These are phyloP conservation scores for Beauveria bassiana DNA, from an alignment of 2,329 filamentous ascomycete species.

Conservation along the genomic window DNA sequence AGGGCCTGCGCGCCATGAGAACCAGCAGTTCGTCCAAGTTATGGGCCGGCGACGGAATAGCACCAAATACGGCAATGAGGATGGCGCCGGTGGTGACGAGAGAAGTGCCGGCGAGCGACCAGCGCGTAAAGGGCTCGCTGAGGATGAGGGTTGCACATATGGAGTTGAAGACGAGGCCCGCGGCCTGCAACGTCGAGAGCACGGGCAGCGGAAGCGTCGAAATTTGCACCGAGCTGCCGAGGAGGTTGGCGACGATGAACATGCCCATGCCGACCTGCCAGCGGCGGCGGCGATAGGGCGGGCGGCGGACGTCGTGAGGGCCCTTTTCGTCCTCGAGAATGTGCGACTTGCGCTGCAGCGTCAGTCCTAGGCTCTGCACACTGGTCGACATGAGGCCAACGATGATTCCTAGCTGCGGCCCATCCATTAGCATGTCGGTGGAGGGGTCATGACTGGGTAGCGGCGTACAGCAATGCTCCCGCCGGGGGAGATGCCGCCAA, in stretches of 20 bases:
- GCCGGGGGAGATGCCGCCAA: slow-evolving; percentile 68
- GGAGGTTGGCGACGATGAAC: slow-evolving; percentile 89
- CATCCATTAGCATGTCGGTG: not conserved
- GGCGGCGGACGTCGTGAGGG: slow-evolving; percentile 67
- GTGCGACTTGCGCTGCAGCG: slow-evolving; percentile 95
- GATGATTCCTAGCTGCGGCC: slow-evolving; percentile 71
- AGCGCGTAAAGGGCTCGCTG: slow-evolving; percentile 86
- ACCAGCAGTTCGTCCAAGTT: slow-evolving; percentile 72
- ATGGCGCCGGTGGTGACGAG: slow-evolving; percentile 84
- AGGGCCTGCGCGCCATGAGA: slow-evolving; percentile 65
- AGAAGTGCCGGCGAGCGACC: slow-evolving; percentile 83
- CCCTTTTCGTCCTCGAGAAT: slow-evolving; percentile 94
- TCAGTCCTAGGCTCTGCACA: slow-evolving; percentile 89
- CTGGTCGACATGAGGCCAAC: slow-evolving; percentile 91
- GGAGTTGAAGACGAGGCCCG: slow-evolving; percentile 95
- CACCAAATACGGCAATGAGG: slow-evolving; percentile 87
- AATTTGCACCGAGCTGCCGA: slow-evolving; percentile 95
- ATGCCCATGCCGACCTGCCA: slow-evolving; percentile 98
- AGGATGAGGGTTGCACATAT: slow-evolving; percentile 92
- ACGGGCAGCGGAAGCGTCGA: slow-evolving; percentile 91
- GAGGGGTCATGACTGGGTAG: not conserved
- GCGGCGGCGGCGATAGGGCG: slow-evolving; percentile 80
- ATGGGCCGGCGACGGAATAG: slow-evolving; percentile 88
- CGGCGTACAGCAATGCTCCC: slow-evolving; percentile 66
- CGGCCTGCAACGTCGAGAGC: slow-evolving; percentile 89